Evolutionary conservation across 192 early-diverging fungal genomes (phyloP), one percentile per base, ranked within the genome.

Genomic region (Rhizophagus prolifer): DNA sequence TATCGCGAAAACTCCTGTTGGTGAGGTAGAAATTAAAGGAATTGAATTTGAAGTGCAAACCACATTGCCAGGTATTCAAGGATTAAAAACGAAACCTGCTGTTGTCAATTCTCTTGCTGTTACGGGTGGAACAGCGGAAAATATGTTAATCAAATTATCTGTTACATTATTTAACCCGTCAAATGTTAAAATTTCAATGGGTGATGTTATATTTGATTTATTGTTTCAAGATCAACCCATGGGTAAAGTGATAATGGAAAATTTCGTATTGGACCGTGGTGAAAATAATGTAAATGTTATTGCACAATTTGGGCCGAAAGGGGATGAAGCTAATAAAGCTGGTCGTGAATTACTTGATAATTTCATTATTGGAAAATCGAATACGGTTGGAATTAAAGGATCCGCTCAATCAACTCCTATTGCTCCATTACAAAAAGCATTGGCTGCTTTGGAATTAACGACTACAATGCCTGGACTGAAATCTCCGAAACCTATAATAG

Each of bases 11-110:
- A 91, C 89, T 44, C 81, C 90, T 23, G 80, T 89, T 59, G 90
- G 90, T 75, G 69, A 81, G 64, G 81, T 91, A 26, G 72, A 60
- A 6, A 81, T 90, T 47, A 66, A 79, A 58, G 86, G 85, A 19
- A 84, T 91, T n/a, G 79, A 85, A 28, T 90, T 90, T 81, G 82
- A 79, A 61, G 84, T 86, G 19, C 79, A 81, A 38, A 83, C 87
- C 25, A 23, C 70, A 60, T 77, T 91, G 23, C 72, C 80, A 12
- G 90, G 90, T 62, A 82, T 91, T 41, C 87, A 86, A 67, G 86
- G 88, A 26, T 78, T 91, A 31, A 84, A 85, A 76, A 83, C 82
- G 23, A 63, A 84, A 12, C 86, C 85, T 50, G 81, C 87, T 13
- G 69, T 83, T 6, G 86, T 90, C 44, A 85, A 88, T 81, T 81